Percentiles rank a stretch among this genome's conserved stretches.
Conservation (phyloP, 2,329 filamentous ascomycete genomes). For the Cercospora beticola region DNA sequence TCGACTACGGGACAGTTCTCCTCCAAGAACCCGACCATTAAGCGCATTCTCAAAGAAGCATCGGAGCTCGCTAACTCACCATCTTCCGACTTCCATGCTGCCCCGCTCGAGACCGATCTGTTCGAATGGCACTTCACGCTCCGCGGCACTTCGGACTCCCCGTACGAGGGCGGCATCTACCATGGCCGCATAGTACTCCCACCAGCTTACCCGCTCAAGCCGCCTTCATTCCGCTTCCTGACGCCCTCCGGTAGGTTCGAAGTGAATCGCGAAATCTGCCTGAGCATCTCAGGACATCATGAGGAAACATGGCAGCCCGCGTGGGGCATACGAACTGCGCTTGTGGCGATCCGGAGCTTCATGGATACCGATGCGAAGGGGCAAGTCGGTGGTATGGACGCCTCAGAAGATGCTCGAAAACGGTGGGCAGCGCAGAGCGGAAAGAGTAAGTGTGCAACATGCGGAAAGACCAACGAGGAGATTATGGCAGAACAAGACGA, state of each 20-base stretch:
- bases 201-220: slow-evolving; percentile 83
- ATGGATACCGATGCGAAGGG: slow-evolving; percentile 90
- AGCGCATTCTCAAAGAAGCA: slow-evolving; percentile 88
- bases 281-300: slow-evolving; percentile 90
- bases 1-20: slow-evolving; percentile 50
- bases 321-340: slow-evolving; percentile 90
- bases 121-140: slow-evolving; percentile 99
- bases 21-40: slow-evolving; percentile 74
- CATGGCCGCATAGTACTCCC: slow-evolving; percentile 94
- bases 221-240: slow-evolving; percentile 91
- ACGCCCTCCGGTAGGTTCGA: slow-evolving; percentile 93
- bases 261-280: slow-evolving; percentile 93
- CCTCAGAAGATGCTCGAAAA: slow-evolving; percentile 64
- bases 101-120: slow-evolving; percentile 82
- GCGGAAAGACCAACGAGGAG: slow-evolving; percentile 66
- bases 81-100: slow-evolving; percentile 80
- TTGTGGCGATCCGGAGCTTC: slow-evolving; percentile 76
- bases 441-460: slow-evolving; percentile 67
- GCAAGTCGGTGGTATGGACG: slow-evolving; percentile 87
- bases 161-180: slow-evolving; percentile 81
- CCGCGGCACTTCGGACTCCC: slow-evolving; percentile 74
- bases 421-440: slow-evolving; percentile 67
- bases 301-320: slow-evolving; percentile 99
- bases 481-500: slow-evolving; percentile 71
- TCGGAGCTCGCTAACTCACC: slow-evolving; percentile 77